Evolutionary conservation across 306 rosid genomes (phyloP).

Genomic region (Medicago ruthenica): DNA sequence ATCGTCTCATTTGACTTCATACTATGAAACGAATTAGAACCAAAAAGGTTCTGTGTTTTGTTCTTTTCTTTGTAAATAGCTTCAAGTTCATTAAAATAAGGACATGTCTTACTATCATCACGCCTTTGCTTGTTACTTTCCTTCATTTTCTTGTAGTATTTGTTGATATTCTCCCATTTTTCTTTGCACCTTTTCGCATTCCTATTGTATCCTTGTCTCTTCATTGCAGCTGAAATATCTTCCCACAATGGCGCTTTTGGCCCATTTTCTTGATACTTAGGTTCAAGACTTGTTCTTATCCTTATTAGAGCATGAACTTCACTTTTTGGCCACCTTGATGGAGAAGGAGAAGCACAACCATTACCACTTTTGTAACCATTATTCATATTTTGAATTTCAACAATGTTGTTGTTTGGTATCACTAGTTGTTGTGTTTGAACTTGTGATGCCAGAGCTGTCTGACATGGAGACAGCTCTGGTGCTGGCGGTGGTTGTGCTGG

Average conservation of each 20-base stretch:
- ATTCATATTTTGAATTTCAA: constrained; percentile 36
- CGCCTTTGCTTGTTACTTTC: constrained; percentile 70
- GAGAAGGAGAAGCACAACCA: neutral
- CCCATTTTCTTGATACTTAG: constrained; percentile 75
- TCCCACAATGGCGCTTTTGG: constrained; percentile 91
- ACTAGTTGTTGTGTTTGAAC: neutral
- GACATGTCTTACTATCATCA: constrained; percentile 85
- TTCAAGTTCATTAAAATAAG: constrained; percentile 79
- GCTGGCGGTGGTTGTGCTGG: neutral
- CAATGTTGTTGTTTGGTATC: constrained; percentile 17
- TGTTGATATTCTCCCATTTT: constrained; percentile 98
- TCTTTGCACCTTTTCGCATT: constrained; percentile 92
- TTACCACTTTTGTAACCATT: constrained; percentile 24
- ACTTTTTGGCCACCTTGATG: constrained; percentile 57
- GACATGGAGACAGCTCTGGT: neutral
- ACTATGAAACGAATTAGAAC: constrained; percentile 18
- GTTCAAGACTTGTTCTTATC: constrained; percentile 62
- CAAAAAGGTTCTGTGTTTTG: constrained; percentile 38
- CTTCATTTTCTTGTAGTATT: constrained; percentile 89
- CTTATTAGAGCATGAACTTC: constrained; percentile 77
- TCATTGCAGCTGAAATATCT: constrained; percentile 85
- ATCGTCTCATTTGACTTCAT: constrained; percentile 45
- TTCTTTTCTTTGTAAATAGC: constrained; percentile 68
- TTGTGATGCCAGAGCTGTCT: neutral
- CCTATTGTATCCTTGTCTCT: constrained; percentile 68